Conservation (phyloP, 768 basidiomycete genomes). For the Pholiota molesta region DNA sequence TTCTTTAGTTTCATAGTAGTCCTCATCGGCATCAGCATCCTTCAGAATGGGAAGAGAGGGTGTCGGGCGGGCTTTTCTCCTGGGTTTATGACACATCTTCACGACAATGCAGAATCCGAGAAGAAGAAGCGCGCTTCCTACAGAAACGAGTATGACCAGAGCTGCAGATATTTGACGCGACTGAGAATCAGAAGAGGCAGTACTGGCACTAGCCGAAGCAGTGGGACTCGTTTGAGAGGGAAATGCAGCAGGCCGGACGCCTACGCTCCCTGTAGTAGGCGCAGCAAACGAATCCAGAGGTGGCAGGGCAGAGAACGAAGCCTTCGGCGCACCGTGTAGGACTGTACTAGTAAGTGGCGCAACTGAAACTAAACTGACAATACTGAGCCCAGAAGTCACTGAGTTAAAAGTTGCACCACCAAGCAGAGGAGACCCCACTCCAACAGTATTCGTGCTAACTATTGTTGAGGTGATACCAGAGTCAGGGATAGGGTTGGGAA, state of each 20-base stretch:
- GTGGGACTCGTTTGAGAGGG: conserved; percentile 15
- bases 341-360: conserved; percentile 14
- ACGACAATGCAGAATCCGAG: conserved; percentile 50
- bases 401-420: conserved; percentile 26
- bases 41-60: conserved; percentile 78
- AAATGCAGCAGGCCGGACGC: conserved; percentile 2
- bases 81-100: conserved; percentile 52
- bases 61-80: conserved; percentile 56
- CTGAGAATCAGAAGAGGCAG: conserved; percentile 14
- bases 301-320: conserved; percentile 28
- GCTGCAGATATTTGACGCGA: conserved; percentile 47
- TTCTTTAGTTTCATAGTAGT: conserved; percentile 50
- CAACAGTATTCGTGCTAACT: conserved; percentile 17
- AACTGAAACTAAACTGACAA: conserved; percentile 14
- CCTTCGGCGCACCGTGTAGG: conserved; percentile 3
- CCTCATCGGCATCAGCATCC: conserved; percentile 51
- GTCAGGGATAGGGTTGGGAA: conserved; percentile 56
- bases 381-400: conserved; percentile 17
- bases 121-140: conserved; percentile 53
- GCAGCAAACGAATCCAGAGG: conserved; percentile 23
- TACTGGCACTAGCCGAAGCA: conserved; percentile 16
- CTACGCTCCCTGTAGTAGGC: conserved; percentile 11
- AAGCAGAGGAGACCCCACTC: conserved; percentile 33
- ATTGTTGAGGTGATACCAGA: conserved; percentile 28
- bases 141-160: conserved; percentile 53